Conservation (phyloP, 1,284 basidiomycete species). For the Austroboletus olivaceoglutinosus region DNA sequence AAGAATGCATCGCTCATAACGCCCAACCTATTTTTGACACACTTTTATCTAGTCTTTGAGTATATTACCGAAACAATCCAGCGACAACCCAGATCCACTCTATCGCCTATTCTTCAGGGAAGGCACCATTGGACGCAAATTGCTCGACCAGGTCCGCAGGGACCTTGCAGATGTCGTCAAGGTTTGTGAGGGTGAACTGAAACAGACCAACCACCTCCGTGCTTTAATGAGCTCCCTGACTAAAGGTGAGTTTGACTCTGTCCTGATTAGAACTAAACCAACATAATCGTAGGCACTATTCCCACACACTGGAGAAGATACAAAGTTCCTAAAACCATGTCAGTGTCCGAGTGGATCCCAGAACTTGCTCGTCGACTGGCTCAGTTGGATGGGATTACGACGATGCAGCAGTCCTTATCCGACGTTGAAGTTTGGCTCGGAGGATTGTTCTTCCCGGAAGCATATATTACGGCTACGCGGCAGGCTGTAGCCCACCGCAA, state of each 20-base stretch:
- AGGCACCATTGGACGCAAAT: constrained; percentile 71
- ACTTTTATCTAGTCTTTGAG: constrained; percentile 52
- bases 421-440: constrained; percentile 87
- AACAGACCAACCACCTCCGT: constrained; percentile 93
- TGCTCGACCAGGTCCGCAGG: constrained; percentile 73
- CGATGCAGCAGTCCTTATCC: constrained; percentile 57
- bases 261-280: constrained; percentile 4
- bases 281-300: constrained; percentile 63
- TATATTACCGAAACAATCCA: constrained; percentile 58
- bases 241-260: constrained; percentile 58
- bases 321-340: constrained; percentile 80
- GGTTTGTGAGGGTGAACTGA: constrained; percentile 83
- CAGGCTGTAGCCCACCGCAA: constrained; percentile 90
- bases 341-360: constrained; percentile 82
- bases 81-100: constrained; percentile 78
- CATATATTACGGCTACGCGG: constrained; percentile 90
- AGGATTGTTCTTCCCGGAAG: constrained; percentile 92
- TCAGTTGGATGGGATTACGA: constrained; percentile 78
- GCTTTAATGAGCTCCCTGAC: constrained; percentile 83
- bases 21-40: constrained; percentile 2
- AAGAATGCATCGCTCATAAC: constrained; percentile 24
- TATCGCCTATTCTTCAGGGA: constrained; percentile 89
- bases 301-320: constrained; percentile 86
- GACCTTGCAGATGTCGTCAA: constrained; percentile 81
- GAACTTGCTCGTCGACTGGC: constrained; percentile 75